Base-by-base conservation (phyloP, 495 filamentous ascomycete species). In the Pyrenula massariospora region DNA sequence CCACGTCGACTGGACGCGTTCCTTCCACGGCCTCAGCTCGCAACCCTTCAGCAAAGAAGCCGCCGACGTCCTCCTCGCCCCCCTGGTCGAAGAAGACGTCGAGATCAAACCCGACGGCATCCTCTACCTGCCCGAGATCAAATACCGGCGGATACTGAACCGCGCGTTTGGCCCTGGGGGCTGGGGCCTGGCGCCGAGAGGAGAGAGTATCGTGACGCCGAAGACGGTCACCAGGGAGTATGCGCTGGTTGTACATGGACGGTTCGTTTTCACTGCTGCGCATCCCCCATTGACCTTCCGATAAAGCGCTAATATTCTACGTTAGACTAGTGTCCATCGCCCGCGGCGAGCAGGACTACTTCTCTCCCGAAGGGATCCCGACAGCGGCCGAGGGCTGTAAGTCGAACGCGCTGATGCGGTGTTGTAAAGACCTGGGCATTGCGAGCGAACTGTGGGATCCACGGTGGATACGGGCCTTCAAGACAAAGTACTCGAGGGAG, bases 101-200 rank as follows among this genome's bases (percentile, higher is more conserved):
- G 93, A 98, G 77, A 84, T 97, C 64, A 98, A 98, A 75, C 86
- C 88, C 23, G 93, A 98, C 71, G 93, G 93, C 24, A 94, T 98
- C 62, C 75, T 96, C 52, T 98, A 96, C 66, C 77, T 98, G 55
- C 93, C 93, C 12, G 93, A 98, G 79, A 98, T 98, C 75, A 98
- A 98, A 70, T 98, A 98, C 70, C 77, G 93, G 22, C 77, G 93
- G 47, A 96, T 96, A 57, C 71, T 98, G 60, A 96, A 96, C 65
- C 66, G 73, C 47, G 91, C 93, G 0, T 98, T 98, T 71, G 93
- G 93, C 0, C 93, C 93, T 1, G 94, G 94, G 2, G 93, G 86
- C 1, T 98, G 93, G 93, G 94, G 93, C 1, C 70, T 98, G 42
- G 93, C 88, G 48, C 93, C 93, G 19, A 72, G 93, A 21, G 88